Conservation (phyloP, 2,329 filamentous ascomycete genomes). For the Cercospora citrullina region DNA sequence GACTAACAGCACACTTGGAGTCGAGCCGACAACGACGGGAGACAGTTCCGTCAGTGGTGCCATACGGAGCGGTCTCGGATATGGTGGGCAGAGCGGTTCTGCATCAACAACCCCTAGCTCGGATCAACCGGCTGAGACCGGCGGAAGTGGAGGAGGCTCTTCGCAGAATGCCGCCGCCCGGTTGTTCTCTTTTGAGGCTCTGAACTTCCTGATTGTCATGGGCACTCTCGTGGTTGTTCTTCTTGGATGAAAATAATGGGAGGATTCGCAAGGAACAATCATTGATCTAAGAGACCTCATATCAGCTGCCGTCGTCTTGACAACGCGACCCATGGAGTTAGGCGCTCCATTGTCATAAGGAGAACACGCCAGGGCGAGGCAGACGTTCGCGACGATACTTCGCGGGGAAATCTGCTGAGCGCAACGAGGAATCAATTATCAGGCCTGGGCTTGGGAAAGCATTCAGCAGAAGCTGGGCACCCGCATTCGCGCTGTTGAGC, state of each 20-base stretch:
- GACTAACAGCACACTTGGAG: conserved; percentile 10
- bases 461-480: neutral
- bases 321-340: neutral
- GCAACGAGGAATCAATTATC: neutral
- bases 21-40: conserved; percentile 1
- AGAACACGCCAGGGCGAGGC: neutral
- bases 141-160: neutral
- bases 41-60: conserved; percentile 8
- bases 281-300: neutral
- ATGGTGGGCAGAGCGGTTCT: conserved; percentile 1
- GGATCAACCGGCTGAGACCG: neutral
- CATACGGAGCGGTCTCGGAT: conserved; percentile 7
- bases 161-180: neutral
- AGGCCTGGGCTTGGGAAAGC: neutral
- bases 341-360: neutral
- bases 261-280: neutral
- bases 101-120: conserved; percentile 1
- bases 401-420: neutral
- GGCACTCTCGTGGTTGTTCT: conserved; percentile 3
- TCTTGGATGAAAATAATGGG: neutral
- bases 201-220: conserved; percentile 9
- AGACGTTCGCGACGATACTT: neutral
- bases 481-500: neutral
- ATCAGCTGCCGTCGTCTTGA: neutral
- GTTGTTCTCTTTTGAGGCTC: conserved; percentile 5